These are phyloP conservation scores for Tetracladium setigerum DNA, from an alignment of 495 filamentous ascomycete genomes.

Conservation along the genomic window DNA sequence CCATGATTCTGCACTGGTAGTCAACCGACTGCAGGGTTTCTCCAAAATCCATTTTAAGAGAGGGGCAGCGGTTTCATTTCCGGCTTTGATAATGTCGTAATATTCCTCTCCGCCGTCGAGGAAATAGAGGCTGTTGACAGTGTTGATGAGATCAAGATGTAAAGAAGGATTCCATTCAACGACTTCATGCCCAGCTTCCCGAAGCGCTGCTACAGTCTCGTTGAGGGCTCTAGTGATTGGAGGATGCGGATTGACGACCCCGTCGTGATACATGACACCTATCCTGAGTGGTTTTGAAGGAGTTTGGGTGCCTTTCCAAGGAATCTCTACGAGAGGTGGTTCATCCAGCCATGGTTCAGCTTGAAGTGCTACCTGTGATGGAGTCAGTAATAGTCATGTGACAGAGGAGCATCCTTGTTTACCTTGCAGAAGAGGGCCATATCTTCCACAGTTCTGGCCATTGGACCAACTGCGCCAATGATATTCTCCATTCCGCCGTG, in stretches of 20 bases:
- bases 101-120: background rate
- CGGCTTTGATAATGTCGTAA: background rate
- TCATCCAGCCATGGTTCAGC: constrained; percentile 8
- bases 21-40: constrained; percentile 34
- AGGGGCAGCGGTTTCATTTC: constrained; percentile 24
- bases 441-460: background rate
- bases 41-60: constrained; percentile 36
- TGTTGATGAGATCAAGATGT: constrained; percentile 32
- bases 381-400: background rate
- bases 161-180: constrained; percentile 16
- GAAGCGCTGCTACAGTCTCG: constrained; percentile 28
- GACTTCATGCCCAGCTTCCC: constrained; percentile 32
- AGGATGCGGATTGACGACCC: constrained; percentile 44
- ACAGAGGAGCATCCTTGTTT: background rate
- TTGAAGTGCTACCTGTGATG: background rate
- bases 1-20: constrained; percentile 37
- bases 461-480: background rate
- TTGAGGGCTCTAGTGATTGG: constrained; percentile 33
- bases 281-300: constrained; percentile 27
- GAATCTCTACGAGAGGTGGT: constrained; percentile 5
- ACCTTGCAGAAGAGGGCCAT: background rate
- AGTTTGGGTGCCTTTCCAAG: background rate
- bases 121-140: constrained; percentile 31
- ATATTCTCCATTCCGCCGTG: background rate
- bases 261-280: constrained; percentile 44